Conservation (phyloP, 495 filamentous ascomycete species). For the Staphylotrichum tortipilum region DNA sequence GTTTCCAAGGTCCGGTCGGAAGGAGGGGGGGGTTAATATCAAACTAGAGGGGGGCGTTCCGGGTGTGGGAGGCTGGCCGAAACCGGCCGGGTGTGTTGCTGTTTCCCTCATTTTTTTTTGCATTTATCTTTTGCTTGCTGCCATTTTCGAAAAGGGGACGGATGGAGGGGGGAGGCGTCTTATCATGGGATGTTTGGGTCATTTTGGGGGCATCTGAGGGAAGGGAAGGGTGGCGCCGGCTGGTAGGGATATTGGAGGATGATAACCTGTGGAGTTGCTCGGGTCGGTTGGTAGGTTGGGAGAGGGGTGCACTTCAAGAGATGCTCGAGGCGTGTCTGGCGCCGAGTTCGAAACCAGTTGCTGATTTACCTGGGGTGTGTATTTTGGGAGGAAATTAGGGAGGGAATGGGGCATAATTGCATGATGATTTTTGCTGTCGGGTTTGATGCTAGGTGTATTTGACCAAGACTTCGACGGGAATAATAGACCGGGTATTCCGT, state of each 20-base stretch:
- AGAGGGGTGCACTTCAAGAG: not conserved
- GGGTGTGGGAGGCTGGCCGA: not conserved
- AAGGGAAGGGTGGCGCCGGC: too few species aligned
- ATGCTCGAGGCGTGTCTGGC: too few species aligned
- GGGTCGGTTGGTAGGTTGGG: too few species aligned
- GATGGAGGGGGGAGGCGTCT: not conserved
- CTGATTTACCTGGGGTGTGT: too few species aligned
- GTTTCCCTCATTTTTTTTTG: too few species aligned
- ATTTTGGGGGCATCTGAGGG: not conserved
- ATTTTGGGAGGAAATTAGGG: too few species aligned
- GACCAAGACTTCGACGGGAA: not conserved
- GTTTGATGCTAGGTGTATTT: not conserved
- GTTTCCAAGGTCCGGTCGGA: too few species aligned
- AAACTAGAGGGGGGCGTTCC: too few species aligned
- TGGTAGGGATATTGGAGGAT: too few species aligned
- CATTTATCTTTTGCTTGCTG: slow-evolving; percentile 2
- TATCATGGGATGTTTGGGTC: not conserved
- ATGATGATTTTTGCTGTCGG: not conserved
- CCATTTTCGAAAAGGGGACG: not conserved
- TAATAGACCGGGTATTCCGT: not conserved
- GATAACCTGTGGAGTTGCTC: slow-evolving; percentile 1
- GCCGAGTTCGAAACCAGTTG: not conserved
- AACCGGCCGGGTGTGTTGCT: not conserved
- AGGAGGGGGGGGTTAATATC: too few species aligned
- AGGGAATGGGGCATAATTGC: not conserved